Conservation (phyloP, 1,284 basidiomycete genomes). For the Moesziomyces parantarcticus region DNA sequence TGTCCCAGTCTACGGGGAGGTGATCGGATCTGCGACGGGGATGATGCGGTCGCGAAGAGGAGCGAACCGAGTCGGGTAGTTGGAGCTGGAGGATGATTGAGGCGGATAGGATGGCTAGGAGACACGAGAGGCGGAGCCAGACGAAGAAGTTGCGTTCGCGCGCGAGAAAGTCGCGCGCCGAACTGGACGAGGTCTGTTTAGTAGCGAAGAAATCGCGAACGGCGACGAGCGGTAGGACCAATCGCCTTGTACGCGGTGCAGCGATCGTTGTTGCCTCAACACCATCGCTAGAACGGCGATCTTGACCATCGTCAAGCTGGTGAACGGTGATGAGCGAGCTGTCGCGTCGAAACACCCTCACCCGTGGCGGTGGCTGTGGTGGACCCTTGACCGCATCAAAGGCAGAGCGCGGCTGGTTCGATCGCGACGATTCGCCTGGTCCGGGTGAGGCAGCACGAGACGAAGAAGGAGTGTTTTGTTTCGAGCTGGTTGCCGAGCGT, state of each 20-base stretch:
- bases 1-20: conserved; percentile 21
- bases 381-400: conserved; percentile 20
- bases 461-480: conserved; percentile 1
- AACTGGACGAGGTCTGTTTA: conserved; percentile 16
- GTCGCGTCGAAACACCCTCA: conserved; percentile 14
- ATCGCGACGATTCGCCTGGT: not conserved
- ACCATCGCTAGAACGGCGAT: no score
- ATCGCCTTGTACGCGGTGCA: not conserved
- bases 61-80: conserved; percentile 13
- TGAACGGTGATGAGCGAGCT: conserved; percentile 27
- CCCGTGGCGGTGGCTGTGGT: not conserved
- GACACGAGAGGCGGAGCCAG: conserved; percentile 36
- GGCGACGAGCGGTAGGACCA: not conserved
- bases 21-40: not conserved
- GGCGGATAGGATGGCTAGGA: conserved; percentile 37
- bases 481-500: conserved; percentile 4
- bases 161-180: conserved; percentile 37
- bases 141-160: conserved; percentile 41
- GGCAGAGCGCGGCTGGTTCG: conserved; percentile 1
- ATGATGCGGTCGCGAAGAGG: not conserved
- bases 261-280: no score
- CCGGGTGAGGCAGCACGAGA: conserved; percentile 9
- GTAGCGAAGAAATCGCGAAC: conserved; percentile 6
- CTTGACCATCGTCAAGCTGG: conserved; percentile 7
- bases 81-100: conserved; percentile 36